These are phyloP conservation scores for Penicillium sp. DNA, from an alignment of 2,329 filamentous ascomycete genomes.

Conservation along the genomic window DNA sequence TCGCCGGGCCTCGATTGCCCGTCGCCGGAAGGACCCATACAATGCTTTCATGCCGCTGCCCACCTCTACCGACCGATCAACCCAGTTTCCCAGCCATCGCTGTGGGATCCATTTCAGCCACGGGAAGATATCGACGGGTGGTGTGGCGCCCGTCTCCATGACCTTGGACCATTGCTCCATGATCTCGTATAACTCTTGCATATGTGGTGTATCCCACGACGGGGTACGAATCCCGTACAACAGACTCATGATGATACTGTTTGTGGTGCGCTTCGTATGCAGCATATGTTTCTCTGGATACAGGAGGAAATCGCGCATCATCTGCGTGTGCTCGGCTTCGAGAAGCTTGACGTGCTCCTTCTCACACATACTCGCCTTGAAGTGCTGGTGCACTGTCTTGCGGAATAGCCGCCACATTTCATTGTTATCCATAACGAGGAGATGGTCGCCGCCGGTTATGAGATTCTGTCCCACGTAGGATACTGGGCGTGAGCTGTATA, in stretches of 20 bases:
- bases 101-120: slow-evolving; percentile 32
- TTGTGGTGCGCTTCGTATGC: not conserved
- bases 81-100: not conserved
- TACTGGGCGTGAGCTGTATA: not conserved
- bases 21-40: not conserved
- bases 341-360: not conserved
- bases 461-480: not conserved
- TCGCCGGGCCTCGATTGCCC: not conserved
- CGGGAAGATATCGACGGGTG: slow-evolving; percentile 50
- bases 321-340: not conserved
- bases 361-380: not conserved
- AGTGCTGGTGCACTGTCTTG: not conserved
- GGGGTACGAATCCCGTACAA: not conserved
- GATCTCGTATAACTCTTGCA: slow-evolving; percentile 39
- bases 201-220: slow-evolving; percentile 21
- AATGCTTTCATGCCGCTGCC: not conserved
- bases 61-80: not conserved
- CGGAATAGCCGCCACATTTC: not conserved
- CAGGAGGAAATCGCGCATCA: not conserved
- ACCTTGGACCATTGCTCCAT: slow-evolving; percentile 46
- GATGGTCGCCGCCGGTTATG: not conserved
- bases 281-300: not conserved
- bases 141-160: slow-evolving; percentile 48
- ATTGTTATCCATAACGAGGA: not conserved
- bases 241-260: not conserved